phyloP scores from a whole-genome alignment of 495 filamentous ascomycete genomes.

The Xylaria palmicola region DNA sequence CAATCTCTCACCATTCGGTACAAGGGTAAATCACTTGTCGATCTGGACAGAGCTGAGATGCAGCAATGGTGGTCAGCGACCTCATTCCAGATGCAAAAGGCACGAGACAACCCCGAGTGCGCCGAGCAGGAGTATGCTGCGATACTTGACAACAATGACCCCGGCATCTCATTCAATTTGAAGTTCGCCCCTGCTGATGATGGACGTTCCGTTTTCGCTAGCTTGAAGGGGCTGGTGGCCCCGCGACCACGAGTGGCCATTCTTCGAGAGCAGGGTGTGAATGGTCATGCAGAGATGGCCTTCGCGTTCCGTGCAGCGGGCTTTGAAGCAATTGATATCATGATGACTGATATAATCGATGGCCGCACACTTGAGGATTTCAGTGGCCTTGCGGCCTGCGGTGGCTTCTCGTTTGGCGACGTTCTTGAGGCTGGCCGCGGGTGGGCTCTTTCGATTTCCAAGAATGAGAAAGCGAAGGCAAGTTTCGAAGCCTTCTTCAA shows the following conservation, averaged over 20 bases:
- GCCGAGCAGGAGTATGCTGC: slow-evolving; percentile 81
- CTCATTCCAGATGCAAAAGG: slow-evolving; percentile 85
- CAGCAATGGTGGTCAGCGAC: slow-evolving; percentile 89
- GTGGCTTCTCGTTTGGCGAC: slow-evolving; percentile 96
- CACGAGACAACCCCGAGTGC: slow-evolving; percentile 84
- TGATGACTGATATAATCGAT: slow-evolving; percentile 92
- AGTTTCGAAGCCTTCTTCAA: slow-evolving; percentile 87
- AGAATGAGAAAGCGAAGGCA: slow-evolving; percentile 71
- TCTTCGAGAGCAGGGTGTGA: slow-evolving; percentile 91
- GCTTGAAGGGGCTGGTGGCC: slow-evolving; percentile 63
- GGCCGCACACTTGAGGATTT: slow-evolving; percentile 77
- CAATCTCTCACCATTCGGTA: slow-evolving; percentile 77
- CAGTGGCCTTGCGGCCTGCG: slow-evolving; percentile 86
- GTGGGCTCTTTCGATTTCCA: slow-evolving; percentile 92
- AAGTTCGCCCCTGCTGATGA: slow-evolving; percentile 79
- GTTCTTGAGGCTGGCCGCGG: slow-evolving; percentile 92
- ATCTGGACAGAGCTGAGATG: slow-evolving; percentile 65
- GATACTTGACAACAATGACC: slow-evolving; percentile 73
- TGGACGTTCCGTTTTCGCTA: slow-evolving; percentile 51
- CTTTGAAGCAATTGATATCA: slow-evolving; percentile 88
- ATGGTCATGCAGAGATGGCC: slow-evolving; percentile 93
- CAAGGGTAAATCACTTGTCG: slow-evolving; percentile 64
- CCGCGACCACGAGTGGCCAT: slow-evolving; percentile 88
- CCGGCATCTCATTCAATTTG: slow-evolving; percentile 82
- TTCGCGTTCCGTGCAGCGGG: slow-evolving; percentile 92